phyloP scores from a whole-genome alignment of 2,329 filamentous ascomycete species.

The Fusarium pseudoanthophilum region DNA sequence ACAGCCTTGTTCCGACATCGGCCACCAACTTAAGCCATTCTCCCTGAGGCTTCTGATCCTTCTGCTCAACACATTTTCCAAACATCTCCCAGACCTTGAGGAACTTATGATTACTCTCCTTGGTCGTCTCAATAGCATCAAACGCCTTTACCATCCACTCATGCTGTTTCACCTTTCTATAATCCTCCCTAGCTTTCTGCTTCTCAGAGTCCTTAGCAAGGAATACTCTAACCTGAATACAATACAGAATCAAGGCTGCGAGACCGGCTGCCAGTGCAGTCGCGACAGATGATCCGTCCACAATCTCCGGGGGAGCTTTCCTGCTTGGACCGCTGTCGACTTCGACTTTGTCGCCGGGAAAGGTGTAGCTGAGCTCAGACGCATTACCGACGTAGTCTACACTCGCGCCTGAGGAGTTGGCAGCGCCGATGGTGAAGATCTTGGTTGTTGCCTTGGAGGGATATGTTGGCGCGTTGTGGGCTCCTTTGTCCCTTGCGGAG shows the following conservation, averaged over 20 bases:
- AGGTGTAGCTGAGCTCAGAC: conserved; percentile 44
- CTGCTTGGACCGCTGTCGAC: background rate
- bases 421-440: conserved; percentile 47
- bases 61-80: conserved; percentile 30
- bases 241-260: conserved; percentile 48
- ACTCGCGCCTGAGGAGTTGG: conserved; percentile 8
- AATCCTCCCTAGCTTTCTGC: conserved; percentile 19
- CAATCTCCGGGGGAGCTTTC: background rate
- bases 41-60: conserved; percentile 13
- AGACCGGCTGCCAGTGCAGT: conserved; percentile 48
- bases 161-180: conserved; percentile 24
- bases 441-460: conserved; percentile 26
- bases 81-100: conserved; percentile 46
- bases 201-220: conserved; percentile 18
- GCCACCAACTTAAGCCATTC: conserved; percentile 31
- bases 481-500: conserved; percentile 47
- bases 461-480: background rate
- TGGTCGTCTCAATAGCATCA: conserved; percentile 32
- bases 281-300: conserved; percentile 43
- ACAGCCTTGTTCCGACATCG: background rate
- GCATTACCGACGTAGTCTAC: conserved; percentile 29
- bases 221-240: conserved; percentile 23
- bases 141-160: conserved; percentile 34
- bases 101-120: conserved; percentile 39
- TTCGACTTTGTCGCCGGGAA: conserved; percentile 44